Base-by-base conservation (phyloP, 2,329 filamentous ascomycete genomes). In the Cladosporium sp. region DNA sequence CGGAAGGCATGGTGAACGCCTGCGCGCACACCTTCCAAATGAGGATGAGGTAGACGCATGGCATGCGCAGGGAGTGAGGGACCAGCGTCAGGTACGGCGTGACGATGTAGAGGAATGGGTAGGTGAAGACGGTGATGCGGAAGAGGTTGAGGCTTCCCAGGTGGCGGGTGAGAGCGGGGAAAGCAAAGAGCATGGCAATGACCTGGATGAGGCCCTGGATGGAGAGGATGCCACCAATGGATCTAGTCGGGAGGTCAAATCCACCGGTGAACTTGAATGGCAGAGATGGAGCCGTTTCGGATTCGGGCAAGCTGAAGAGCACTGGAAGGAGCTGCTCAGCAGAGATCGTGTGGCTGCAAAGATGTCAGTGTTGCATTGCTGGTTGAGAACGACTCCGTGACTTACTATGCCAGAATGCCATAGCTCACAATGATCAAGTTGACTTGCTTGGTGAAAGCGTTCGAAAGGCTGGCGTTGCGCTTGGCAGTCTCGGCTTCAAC, bases 301-400 rank as follows among this genome's bases (percentile, higher is more conserved):
- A 70, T 64, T 78, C 66, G 63, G 78, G 67, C 42, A 88, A 88
- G 69, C 87, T 92, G 65, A 98, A 82, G 61, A 98, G 89, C 2
- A 96, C 87, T 0, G 93, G 92, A 61, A 97, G 84, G 45, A 97
- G 80, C 65, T 95, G 88, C 70, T 98, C 93, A 62, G 95, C 93
- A 0, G 91, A 95, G 72, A 98, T 96, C 10, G 92, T 96, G 73
- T 97, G 92, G 74, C 91, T 95, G 64, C 38, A 56, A 32, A 3
- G 14, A 28, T 28, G 22, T 28, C 22, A 28, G 22, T 28, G 22
- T 7, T 28, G 22, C 22, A 2, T 28, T 31, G 31, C 13, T 32
- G 13, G 31, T 8, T 7, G 4, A 8, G n/a, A 14, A 38, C 35
- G 8, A 11, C 34, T 35, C 9, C 34, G 34, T n/a, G 52, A 85